phyloP scores from a whole-genome alignment of 2,329 filamentous ascomycete genomes.

The Phoma sp. region DNA sequence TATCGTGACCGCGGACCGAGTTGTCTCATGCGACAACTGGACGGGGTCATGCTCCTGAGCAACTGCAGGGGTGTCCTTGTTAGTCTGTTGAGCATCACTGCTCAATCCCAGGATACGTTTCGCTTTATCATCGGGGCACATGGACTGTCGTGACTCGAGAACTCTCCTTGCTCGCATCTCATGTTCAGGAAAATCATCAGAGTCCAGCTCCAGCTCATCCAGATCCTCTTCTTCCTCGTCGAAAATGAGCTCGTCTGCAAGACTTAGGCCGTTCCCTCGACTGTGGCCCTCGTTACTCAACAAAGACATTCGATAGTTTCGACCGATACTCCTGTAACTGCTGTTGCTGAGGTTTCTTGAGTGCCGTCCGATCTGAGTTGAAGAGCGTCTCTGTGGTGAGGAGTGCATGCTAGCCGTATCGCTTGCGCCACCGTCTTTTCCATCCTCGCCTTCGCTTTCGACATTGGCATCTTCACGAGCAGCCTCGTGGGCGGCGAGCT shows the following conservation, averaged over 20 bases:
- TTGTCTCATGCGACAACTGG: constrained; percentile 31
- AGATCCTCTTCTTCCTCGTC: constrained; percentile 73
- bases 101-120: constrained; percentile 54
- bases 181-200: constrained; percentile 63
- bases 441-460: constrained; percentile 68
- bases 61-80: constrained; percentile 29
- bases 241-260: constrained; percentile 91
- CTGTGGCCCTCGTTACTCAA: constrained; percentile 61
- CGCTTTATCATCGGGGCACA: constrained; percentile 53
- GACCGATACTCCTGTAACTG: constrained; percentile 58
- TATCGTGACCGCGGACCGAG: constrained; percentile 31
- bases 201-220: constrained; percentile 66
- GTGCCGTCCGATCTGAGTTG: constrained; percentile 57
- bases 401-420: constrained; percentile 77
- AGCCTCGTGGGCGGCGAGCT: constrained; percentile 75
- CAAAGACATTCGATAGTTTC: constrained; percentile 73
- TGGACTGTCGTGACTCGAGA: constrained; percentile 51
- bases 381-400: constrained; percentile 58
- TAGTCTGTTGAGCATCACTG: constrained; percentile 32
- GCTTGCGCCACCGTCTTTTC: constrained; percentile 64
- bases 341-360: constrained; percentile 63
- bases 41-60: constrained; percentile 33
- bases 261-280: constrained; percentile 71
- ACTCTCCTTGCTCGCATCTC: constrained; percentile 49
- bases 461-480: constrained; percentile 43